Base-by-base conservation (phyloP, 1,139 yeast species). In the Hansenula anomala region DNA sequence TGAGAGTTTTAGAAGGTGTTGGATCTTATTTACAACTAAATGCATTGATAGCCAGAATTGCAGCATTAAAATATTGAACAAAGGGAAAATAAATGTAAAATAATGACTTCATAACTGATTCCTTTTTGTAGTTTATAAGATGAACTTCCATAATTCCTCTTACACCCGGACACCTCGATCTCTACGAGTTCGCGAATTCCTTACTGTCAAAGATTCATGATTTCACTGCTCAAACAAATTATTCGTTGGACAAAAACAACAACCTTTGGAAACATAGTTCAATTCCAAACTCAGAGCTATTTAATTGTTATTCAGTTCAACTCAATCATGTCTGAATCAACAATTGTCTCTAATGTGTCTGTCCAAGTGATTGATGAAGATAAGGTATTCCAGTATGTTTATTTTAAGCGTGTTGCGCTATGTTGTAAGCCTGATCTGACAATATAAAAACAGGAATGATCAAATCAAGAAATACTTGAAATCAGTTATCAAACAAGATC, bases 1-100 rank as follows among this genome's bases (percentile, higher is more conserved):
- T 92, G 92, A 69, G 96, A 47, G 81, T 92, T 6, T 69, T 92
- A 42, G 98, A 92, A 61, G 99, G 99, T 42, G 95, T 94, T 2
- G 77, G 88, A 10, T 80, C 95, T 0, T 85, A 83, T 56, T 64
- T 92, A 46, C 99, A 92, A 58, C 63, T 92, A 46, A 80, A 88
- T 40, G 96, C 96, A 7, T 70, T 94, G 66, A 64, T 88, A 39
- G 84, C 95, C 17, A 80, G 83, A 56, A 56, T 67, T n/a, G 46
- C 54, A 2, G 25, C 25, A 23, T 23, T 23, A 12, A 23, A 23
- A 23, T 23, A 23, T 23, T 23, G 11, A 23, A 10, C 7, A 6
- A 23, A 6, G 13, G 8, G 22, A 6, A 20, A 20, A 20, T 20
- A 20, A 20, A 20, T 20, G 22, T n/a, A n/a, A n/a, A n/a, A n/a